Percentiles rank a stretch among this genome's conserved stretches.
phyloP scores from a whole-genome alignment of 2,329 filamentous ascomycete genomes.

The Fusarium albosuccineum region DNA sequence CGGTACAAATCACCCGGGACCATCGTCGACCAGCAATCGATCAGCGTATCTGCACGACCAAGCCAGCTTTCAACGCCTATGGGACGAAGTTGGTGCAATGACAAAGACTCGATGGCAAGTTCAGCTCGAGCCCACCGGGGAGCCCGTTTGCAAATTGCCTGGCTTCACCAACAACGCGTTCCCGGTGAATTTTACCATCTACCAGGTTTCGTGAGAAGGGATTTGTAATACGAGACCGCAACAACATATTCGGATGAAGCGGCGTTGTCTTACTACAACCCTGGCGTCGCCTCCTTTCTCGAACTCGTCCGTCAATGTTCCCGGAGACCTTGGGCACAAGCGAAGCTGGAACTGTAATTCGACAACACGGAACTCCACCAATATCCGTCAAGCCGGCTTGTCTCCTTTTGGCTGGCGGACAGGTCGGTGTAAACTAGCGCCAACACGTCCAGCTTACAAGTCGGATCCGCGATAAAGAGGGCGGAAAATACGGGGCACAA shows the following conservation, averaged over 20 bases:
- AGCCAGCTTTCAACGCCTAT: constrained; percentile 64
- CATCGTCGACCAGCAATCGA: constrained; percentile 33
- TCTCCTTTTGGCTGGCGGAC: constrained; percentile 32
- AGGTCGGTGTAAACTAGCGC: constrained; percentile 35
- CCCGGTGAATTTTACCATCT: constrained; percentile 52
- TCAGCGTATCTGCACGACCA: constrained; percentile 62
- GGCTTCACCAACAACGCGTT: constrained; percentile 45
- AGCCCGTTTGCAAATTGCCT: constrained; percentile 41
- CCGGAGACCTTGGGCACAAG: constrained; percentile 22
- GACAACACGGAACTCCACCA: constrained; percentile 23
- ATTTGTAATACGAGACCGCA: constrained; percentile 5
- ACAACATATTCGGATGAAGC: constrained; percentile 15
- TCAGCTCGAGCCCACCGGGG: constrained; percentile 52
- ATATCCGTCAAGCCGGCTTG: constrained; percentile 27
- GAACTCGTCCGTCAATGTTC: constrained; percentile 14
- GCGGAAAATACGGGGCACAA: constrained; percentile 8
- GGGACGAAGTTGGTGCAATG: constrained; percentile 64
- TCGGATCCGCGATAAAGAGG: constrained; percentile 30
- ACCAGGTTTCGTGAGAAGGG: constrained; percentile 49
- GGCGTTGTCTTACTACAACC: constrained; percentile 18
- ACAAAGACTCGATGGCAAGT: constrained; percentile 65
- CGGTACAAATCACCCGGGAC: constrained; percentile 52
- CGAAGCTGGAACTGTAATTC: constrained; percentile 34
- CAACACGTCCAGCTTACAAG: constrained; percentile 15
- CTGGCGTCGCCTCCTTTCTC: constrained; percentile 32